Base-by-base conservation (phyloP, 2,329 filamentous ascomycete species). In the Paracorniculantispora psalliotae region DNA sequence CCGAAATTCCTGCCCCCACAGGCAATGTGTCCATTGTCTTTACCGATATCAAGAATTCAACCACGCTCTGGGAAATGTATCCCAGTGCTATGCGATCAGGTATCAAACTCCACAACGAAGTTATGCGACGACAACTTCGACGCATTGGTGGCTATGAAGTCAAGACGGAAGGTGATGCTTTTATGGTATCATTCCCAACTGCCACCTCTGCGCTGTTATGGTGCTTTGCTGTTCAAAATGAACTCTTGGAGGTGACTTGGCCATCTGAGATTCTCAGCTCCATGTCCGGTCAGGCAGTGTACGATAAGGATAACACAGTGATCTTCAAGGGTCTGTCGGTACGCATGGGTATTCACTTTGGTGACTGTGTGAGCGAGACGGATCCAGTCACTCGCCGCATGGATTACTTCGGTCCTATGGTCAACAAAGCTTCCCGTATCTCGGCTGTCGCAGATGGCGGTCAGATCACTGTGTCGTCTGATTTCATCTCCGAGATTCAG, bases 341-440 rank as follows among this genome's bases (percentile, higher is more conserved):
- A 44, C 86, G 94, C 61, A 99, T 99, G 94, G 94, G 94, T 67
- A 91, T 96, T 61, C 94, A 99, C 72, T 99, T 89, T 84, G 94
- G 94, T 64, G 87, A 90, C 61, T 94, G 93, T 6, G 92, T 99
- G 67, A 96, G 92, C 70, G 94, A 99, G 73, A 89, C 89, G 51
- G 94, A 99, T 73, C 94, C 94, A 0, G 92, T 99, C 52, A 99
- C 94, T 1, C 89, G 92, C 60, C 91, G 94, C 63, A 99, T 99
- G 94, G 94, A 99, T 68, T 99, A 99, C 76, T 99, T 97, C 71
- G 94, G 94, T 0, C 94, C 94, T 15, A 99, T 99, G 92, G 94
- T 99, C 68, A 99, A 99, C 75, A 92, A 96, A 69, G 91, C 94
- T 0, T 89, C 94, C 17, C 89, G 94, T 76, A 96, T 99, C 64